Percentiles rank a stretch among this genome's conserved stretches.
Evolutionary conservation across 2,329 filamentous ascomycete species (phyloP).

Genomic region (Parastagonospora avenae): DNA sequence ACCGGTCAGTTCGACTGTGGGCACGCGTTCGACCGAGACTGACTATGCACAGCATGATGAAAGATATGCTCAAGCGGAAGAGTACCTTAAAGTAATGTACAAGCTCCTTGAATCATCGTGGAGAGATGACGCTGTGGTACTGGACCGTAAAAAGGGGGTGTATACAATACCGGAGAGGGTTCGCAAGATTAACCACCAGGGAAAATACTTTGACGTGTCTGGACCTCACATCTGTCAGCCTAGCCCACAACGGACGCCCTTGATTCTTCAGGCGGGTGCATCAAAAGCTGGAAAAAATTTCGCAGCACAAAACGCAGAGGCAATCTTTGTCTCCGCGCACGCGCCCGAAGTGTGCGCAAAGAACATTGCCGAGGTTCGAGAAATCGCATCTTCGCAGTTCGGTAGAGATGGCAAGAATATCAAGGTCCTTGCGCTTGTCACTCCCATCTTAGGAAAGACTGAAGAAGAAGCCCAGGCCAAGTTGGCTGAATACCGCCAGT

Average conservation of each 20-base stretch:
- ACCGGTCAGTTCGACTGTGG: slow-evolving; percentile 56
- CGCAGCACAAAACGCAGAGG: slow-evolving; percentile 72
- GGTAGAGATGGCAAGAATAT: slow-evolving; percentile 66
- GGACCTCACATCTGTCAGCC: slow-evolving; percentile 69
- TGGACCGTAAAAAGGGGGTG: slow-evolving; percentile 62
- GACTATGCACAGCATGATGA: slow-evolving; percentile 62
- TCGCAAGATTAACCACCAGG: slow-evolving; percentile 69
- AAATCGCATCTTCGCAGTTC: slow-evolving; percentile 56
- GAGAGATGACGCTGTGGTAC: slow-evolving; percentile 68
- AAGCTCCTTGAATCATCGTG: slow-evolving; percentile 72
- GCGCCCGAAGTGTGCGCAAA: slow-evolving; percentile 65
- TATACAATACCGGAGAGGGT: slow-evolving; percentile 66
- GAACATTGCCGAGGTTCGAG: slow-evolving; percentile 67
- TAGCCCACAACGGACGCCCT: slow-evolving; percentile 70
- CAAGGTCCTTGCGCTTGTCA: slow-evolving; percentile 58
- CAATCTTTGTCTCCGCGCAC: slow-evolving; percentile 71
- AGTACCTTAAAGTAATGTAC: slow-evolving; percentile 72
- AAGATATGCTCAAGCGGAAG: slow-evolving; percentile 70
- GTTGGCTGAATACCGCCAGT: slow-evolving; percentile 64
- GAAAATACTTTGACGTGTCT: slow-evolving; percentile 68
- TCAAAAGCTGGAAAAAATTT: slow-evolving; percentile 69
- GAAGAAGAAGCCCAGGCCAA: slow-evolving; percentile 70
- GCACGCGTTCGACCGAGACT: slow-evolving; percentile 63
- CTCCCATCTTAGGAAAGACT: slow-evolving; percentile 45
- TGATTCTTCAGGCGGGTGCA: slow-evolving; percentile 73